Evolutionary conservation across 1,284 basidiomycete genomes (phyloP).

Genomic region (Ceratobasidium papillatum): DNA sequence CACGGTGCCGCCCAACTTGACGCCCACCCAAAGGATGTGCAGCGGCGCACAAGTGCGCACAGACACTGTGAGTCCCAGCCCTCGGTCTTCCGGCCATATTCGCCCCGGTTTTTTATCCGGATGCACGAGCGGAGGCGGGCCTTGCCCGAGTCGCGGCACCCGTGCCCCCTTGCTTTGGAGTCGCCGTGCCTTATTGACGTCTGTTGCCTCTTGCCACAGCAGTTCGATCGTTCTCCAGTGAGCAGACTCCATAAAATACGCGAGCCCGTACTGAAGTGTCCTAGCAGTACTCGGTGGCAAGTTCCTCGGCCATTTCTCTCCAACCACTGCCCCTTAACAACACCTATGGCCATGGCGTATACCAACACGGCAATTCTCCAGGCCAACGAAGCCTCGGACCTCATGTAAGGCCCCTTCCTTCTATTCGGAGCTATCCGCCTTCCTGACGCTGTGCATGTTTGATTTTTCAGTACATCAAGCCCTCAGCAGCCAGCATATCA

Average conservation of each 20-base stretch:
- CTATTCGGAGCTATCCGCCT: constrained; percentile 1
- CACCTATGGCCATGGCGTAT: neutral
- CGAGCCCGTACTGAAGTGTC: neutral
- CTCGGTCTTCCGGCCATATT: neutral
- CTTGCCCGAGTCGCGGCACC: neutral
- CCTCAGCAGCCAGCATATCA: neutral
- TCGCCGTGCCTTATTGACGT: constrained; percentile 27
- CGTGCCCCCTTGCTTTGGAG: neutral
- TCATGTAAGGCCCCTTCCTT: neutral
- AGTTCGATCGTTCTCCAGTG: constrained; percentile 10
- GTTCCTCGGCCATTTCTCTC: neutral
- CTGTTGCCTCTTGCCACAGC: constrained; percentile 13
- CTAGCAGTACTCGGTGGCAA: constrained; percentile 31
- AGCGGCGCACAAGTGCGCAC: constrained; percentile 5
- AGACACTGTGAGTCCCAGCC: constrained; percentile 11
- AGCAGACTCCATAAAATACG: neutral
- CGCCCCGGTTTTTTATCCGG: neutral
- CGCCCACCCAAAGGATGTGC: constrained; percentile 16
- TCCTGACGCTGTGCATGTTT: constrained; percentile 28
- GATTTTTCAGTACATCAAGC: constrained; percentile 10
- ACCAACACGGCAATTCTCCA: neutral
- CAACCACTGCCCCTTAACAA: neutral
- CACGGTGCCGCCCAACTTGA: neutral
- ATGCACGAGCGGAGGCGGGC: neutral
- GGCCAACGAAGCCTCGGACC: constrained; percentile 4